phyloP scores from a whole-genome alignment of 495 filamentous ascomycete genomes.

The Penicillium robsamsonii region DNA sequence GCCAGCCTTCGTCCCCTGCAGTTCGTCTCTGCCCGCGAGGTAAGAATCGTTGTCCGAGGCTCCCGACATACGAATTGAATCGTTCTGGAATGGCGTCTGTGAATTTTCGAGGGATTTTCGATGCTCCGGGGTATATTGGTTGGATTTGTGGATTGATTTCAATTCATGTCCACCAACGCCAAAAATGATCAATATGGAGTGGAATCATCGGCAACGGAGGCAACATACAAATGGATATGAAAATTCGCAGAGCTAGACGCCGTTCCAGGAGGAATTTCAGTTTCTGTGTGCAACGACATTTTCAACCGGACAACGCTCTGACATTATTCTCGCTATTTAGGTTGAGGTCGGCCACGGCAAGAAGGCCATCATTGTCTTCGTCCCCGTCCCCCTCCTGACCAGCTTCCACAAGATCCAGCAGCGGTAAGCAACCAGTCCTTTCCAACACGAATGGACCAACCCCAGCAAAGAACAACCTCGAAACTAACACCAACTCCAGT shows the following conservation, averaged over 20 bases:
- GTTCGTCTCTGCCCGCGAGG: constrained; percentile 96
- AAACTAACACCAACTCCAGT: constrained; percentile 45
- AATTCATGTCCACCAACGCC: constrained; percentile 3
- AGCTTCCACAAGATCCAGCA: constrained; percentile 99
- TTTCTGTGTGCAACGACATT: constrained; percentile 14
- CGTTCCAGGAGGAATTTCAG: constrained; percentile 15
- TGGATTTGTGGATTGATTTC: constrained; percentile 9
- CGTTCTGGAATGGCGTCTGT: constrained; percentile 15
- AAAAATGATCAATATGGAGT: constrained; percentile 7
- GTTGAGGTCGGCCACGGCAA: constrained; percentile 99
- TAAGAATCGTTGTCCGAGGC: constrained; percentile 55
- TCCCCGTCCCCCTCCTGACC: constrained; percentile 93
- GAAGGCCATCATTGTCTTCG: constrained; percentile 99
- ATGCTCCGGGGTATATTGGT: constrained; percentile 11
- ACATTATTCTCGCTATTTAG: constrained; percentile 49
- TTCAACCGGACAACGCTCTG: constrained; percentile 22
- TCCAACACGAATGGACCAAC: not conserved
- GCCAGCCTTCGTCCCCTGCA: constrained; percentile 88
- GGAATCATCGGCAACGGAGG: not conserved
- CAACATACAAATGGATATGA: constrained; percentile 6
- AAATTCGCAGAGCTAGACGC: constrained; percentile 17
- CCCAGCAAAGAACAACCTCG: not conserved
- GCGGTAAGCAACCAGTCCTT: constrained; percentile 62
- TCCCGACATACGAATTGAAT: constrained; percentile 12
- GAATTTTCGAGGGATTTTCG: constrained; percentile 15